These are phyloP conservation scores for Bruguiera hainesii DNA, from an alignment of 441 rosid genomes.

Conservation along the genomic window DNA sequence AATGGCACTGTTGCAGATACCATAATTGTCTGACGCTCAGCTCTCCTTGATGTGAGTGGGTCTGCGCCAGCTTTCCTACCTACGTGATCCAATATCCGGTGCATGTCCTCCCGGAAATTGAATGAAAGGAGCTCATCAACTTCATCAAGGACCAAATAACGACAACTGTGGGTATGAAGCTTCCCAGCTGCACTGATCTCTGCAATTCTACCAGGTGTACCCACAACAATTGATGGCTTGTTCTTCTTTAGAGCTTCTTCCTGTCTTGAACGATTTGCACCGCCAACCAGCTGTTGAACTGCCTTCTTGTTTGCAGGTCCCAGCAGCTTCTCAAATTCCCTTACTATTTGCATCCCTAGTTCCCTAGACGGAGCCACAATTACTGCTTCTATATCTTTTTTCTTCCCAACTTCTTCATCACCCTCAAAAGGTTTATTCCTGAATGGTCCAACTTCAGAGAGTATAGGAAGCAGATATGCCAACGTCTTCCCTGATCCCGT, in stretches of 20 bases:
- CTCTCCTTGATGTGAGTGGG: constrained; percentile 30
- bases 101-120: constrained; percentile 83
- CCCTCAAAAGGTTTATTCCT: constrained; percentile 35
- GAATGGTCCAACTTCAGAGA: constrained; percentile 74
- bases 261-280: constrained; percentile 91
- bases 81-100: constrained; percentile 78
- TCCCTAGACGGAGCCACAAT: constrained; percentile 94
- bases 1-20: constrained; percentile 92
- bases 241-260: constrained; percentile 95
- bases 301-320: constrained; percentile 70
- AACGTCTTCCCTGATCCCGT: constrained; percentile 92
- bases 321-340: constrained; percentile 85
- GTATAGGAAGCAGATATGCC: constrained; percentile 45
- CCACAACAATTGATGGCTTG: constrained; percentile 80
- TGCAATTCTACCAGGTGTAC: constrained; percentile 89
- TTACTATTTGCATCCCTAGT: constrained; percentile 88
- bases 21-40: constrained; percentile 62
- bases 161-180: constrained; percentile 83
- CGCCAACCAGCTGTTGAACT: constrained; percentile 95
- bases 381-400: constrained; percentile 68
- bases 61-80: constrained; percentile 67
- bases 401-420: constrained; percentile 37
- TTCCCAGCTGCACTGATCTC: constrained; percentile 90
- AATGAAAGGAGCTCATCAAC: constrained; percentile 87
- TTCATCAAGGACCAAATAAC: constrained; percentile 82